Conservation (phyloP, 805 yeast species). For the Candida ipomoeae region DNA sequence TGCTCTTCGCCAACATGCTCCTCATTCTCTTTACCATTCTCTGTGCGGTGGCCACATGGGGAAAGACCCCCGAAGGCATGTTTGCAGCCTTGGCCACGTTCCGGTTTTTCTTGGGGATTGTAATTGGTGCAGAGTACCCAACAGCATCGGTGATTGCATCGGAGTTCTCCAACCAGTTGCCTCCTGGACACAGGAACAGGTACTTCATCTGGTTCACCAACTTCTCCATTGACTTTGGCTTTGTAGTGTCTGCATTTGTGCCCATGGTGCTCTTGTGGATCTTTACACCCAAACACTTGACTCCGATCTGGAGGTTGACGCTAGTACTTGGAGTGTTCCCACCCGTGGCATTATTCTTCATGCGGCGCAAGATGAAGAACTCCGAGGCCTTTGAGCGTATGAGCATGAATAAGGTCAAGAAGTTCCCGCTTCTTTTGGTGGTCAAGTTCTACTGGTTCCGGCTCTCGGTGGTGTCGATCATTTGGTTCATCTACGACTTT, state of each 20-base stretch:
- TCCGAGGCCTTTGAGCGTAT: conserved; percentile 66
- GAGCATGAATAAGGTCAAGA: conserved; percentile 55
- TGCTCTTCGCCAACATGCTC: conserved; percentile 73
- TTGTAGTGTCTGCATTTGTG: conserved; percentile 77
- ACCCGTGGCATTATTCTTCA: conserved; percentile 70
- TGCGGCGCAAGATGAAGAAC: conserved; percentile 74
- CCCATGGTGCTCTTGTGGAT: conserved; percentile 86
- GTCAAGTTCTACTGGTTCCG: conserved; percentile 85
- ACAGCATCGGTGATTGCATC: conserved; percentile 92
- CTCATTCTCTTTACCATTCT: conserved; percentile 75
- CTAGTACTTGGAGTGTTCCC: conserved; percentile 88
- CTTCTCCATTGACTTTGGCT: conserved; percentile 82
- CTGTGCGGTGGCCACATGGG: conserved; percentile 68
- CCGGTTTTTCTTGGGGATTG: conserved; percentile 84
- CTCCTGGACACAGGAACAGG: conserved; percentile 82
- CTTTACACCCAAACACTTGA: conserved; percentile 63
- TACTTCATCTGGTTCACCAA: conserved; percentile 89
- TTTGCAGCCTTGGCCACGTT: conserved; percentile 79
- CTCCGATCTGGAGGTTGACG: conserved; percentile 88
- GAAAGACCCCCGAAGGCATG: conserved; percentile 68
- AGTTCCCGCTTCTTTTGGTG: conserved; percentile 63
- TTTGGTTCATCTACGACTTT: conserved; percentile 93
- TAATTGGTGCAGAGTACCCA: conserved; percentile 94
- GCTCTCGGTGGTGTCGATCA: conserved; percentile 59
- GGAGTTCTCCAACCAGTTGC: conserved; percentile 76